Conservation (phyloP, 2,329 filamentous ascomycete genomes). For the Cercospora sesami region DNA sequence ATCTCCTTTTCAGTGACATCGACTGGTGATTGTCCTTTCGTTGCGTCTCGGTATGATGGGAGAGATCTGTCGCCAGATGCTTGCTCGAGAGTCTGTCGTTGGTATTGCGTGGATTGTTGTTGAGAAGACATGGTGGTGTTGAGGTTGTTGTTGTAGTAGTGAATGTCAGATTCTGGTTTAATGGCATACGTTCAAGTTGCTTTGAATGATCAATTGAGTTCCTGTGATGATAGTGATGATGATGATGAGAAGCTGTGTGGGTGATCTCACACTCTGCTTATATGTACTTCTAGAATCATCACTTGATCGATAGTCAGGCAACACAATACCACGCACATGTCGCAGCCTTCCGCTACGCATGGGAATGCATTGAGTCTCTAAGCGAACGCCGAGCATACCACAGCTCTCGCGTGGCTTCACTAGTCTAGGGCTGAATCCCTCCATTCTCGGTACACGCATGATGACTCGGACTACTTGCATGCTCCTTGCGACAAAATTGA, state of each 20-base stretch:
- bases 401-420: neutral
- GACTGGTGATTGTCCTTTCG: conserved; percentile 7
- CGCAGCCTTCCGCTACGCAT: neutral
- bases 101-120: neutral
- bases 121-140: neutral
- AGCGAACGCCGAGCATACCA: conserved; percentile 13
- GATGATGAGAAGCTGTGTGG: neutral
- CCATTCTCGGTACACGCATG: neutral
- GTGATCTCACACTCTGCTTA: neutral
- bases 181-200: too few species aligned
- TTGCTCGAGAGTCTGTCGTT: conserved; percentile 2
- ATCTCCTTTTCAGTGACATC: conserved; percentile 9
- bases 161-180: neutral
- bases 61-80: conserved; percentile 4
- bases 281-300: neutral
- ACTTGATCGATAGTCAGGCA: neutral
- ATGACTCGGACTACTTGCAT: conserved; percentile 6
- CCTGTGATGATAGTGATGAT: neutral
- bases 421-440: neutral
- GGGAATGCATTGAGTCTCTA: neutral
- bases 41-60: conserved; percentile 14
- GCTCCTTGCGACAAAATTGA: neutral
- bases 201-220: neutral
- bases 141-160: neutral
- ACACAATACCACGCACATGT: neutral